Evolutionary conservation across 192 early-diverging fungal genomes (phyloP).

Genomic region (Umbelopsis sp.): DNA sequence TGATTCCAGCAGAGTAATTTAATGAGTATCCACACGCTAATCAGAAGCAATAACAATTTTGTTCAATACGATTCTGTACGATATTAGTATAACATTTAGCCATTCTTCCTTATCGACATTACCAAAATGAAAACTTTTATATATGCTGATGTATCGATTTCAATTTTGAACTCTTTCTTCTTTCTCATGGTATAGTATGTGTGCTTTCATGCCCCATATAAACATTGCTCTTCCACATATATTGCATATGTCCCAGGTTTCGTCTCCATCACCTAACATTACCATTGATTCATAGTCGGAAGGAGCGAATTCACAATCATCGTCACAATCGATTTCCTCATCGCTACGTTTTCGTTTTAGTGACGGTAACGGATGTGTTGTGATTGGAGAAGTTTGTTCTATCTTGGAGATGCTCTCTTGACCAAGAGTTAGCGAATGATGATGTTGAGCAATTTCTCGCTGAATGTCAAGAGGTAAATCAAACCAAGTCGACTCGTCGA

Average conservation of each 20-base stretch:
- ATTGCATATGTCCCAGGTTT: background rate
- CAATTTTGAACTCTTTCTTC: background rate
- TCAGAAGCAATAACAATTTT: background rate
- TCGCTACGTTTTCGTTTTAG: background rate
- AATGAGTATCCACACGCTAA: background rate
- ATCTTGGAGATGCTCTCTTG: background rate
- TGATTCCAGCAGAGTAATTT: conserved; percentile 18
- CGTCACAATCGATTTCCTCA: background rate
- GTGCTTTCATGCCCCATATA: background rate
- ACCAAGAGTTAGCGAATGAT: background rate
- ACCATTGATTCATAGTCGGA: background rate
- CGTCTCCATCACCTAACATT: background rate
- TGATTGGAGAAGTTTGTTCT: background rate
- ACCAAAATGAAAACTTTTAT: background rate
- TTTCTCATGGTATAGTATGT: background rate
- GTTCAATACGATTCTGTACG: background rate
- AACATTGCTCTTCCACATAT: background rate
- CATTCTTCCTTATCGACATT: background rate
- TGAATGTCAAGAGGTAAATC: conserved; percentile 20
- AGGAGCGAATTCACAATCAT: background rate
- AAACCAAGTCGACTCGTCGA: conserved; percentile 11
- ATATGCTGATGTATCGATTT: background rate
- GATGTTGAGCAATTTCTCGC: background rate
- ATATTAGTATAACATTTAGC: background rate
- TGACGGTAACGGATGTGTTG: too few species aligned